phyloP scores from a whole-genome alignment of 2,329 filamentous ascomycete species.

The Trichoderma cornu-damae region DNA sequence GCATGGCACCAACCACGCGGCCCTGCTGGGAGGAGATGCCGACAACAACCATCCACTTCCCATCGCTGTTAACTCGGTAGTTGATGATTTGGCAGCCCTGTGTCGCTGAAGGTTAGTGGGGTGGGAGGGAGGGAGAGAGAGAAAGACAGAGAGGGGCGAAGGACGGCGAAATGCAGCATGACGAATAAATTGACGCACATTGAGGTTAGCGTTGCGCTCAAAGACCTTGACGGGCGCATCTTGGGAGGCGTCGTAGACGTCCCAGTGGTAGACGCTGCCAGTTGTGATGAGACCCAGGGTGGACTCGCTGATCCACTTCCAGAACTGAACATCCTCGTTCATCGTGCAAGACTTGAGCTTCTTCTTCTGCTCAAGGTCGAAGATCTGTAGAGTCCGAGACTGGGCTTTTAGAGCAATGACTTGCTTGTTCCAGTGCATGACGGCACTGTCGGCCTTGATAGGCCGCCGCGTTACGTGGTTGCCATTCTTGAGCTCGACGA shows the following conservation, averaged over 20 bases:
- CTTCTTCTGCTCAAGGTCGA: constrained; percentile 85
- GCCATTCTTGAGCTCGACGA: constrained; percentile 94
- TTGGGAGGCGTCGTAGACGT: constrained; percentile 82
- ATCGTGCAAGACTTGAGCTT: constrained; percentile 97
- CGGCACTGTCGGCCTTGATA: constrained; percentile 98
- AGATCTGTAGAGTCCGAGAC: constrained; percentile 91
- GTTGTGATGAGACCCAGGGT: constrained; percentile 88
- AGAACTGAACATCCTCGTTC: constrained; percentile 96
- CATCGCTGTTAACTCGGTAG: constrained; percentile 91
- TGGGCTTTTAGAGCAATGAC: constrained; percentile 97
- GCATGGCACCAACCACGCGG: constrained; percentile 92
- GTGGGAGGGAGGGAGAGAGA: not conserved
- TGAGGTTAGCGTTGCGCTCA: constrained; percentile 85
- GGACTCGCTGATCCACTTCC: constrained; percentile 96
- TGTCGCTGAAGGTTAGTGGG: constrained; percentile 15
- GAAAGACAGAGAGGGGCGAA: too few species aligned
- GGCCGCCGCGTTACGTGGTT: constrained; percentile 92
- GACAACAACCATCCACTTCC: constrained; percentile 97
- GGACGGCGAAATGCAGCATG: not conserved
- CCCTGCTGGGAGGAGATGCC: constrained; percentile 92
- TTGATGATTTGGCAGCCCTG: constrained; percentile 99
- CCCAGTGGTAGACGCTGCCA: constrained; percentile 91
- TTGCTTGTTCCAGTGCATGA: constrained; percentile 97
- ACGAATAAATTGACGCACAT: constrained; percentile 51
- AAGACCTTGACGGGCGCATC: constrained; percentile 83